These are phyloP conservation scores for Elaeis oleifera DNA, from an alignment of 202 grass and related monocot genomes.

Conservation along the genomic window DNA sequence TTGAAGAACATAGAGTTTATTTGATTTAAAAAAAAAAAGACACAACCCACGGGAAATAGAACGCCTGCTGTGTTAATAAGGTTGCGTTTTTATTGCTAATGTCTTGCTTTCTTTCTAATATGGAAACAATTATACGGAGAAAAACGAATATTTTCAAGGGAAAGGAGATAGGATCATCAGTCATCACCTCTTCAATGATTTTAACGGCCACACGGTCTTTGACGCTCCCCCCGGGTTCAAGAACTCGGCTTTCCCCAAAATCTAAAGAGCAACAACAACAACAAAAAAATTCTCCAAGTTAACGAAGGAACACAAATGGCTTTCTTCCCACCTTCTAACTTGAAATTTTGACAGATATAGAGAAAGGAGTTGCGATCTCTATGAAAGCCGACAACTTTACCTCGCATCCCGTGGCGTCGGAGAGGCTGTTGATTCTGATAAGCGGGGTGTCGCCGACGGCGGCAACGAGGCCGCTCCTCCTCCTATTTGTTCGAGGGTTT, in stretches of 20 bases:
- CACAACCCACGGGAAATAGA: no score
- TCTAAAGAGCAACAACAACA: constrained; percentile 29
- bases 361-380: no score
- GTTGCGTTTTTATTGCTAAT: no score
- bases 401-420: constrained; percentile 90
- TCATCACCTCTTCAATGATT: constrained; percentile 82
- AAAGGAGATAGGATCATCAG: constrained; percentile 3
- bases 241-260: constrained; percentile 93
- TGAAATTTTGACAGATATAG: no score
- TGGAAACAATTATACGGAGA: background rate
- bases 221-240: constrained; percentile 89
- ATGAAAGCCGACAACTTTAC: constrained; percentile 12
- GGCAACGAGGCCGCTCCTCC: constrained; percentile 50
- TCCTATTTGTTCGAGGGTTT: constrained; percentile 1
- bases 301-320: background rate
- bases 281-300: background rate
- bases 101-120: no score
- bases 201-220: constrained; percentile 87
- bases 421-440: constrained; percentile 94
- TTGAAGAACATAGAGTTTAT: no score
- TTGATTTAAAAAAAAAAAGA: no score
- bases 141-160: background rate
- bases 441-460: constrained; percentile 79
- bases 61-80: no score
- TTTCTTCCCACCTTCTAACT: no score